Percentiles rank a stretch among this genome's conserved stretches.
phyloP scores from a whole-genome alignment of 2,329 filamentous ascomycete genomes.

The Fusarium praegraminearum region DNA sequence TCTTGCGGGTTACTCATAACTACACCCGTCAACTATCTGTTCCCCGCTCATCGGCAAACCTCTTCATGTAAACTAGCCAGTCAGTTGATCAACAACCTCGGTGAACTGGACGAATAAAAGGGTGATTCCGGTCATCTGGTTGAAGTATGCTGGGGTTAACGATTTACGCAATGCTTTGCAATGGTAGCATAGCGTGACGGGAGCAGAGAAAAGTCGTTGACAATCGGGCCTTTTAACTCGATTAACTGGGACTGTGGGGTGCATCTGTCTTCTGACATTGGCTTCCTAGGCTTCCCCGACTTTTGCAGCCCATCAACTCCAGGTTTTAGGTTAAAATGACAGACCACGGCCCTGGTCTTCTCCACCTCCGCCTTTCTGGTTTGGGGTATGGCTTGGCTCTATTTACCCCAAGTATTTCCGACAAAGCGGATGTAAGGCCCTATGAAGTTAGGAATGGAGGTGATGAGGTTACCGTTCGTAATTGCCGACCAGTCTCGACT shows the following conservation, averaged over 20 bases:
- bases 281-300: background rate
- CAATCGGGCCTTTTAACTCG: conserved; percentile 20
- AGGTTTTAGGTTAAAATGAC: background rate
- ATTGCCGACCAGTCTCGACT: background rate
- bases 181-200: background rate
- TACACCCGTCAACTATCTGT: fast-evolving
- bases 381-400: background rate
- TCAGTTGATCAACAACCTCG: background rate
- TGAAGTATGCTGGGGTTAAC: background rate
- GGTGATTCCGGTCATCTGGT: conserved; percentile 1
- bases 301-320: background rate
- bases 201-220: background rate
- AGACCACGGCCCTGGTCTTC: conserved; percentile 10
- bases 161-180: conserved; percentile 12
- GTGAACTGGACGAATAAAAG: background rate
- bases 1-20: background rate
- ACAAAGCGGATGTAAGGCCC: background rate
- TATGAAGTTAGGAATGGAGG: background rate
- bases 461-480: background rate
- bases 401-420: conserved; percentile 12
- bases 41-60: conserved; percentile 12
- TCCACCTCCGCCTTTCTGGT: conserved; percentile 18
- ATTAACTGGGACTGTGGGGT: conserved; percentile 5
- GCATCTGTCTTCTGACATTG: background rate
- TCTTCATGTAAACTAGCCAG: background rate